Evolutionary conservation across 768 basidiomycete genomes (phyloP).

Genomic region (Macrolepiota dolichaula): DNA sequence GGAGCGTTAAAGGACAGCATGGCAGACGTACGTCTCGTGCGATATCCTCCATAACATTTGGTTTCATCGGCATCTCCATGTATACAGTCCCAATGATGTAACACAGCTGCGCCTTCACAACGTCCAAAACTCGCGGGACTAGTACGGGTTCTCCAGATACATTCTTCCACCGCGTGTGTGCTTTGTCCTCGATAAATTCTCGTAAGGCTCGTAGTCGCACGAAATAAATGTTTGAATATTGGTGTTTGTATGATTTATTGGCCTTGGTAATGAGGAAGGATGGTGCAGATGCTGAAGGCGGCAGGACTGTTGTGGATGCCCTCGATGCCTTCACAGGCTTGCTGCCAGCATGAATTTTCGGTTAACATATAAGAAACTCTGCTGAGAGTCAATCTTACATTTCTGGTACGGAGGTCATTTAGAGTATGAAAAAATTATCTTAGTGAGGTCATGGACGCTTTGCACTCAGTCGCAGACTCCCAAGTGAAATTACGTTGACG

Average conservation of each 20-base stretch:
- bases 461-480: too few species aligned
- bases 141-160: constrained; percentile 62
- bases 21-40: constrained; percentile 69
- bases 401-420: background rate
- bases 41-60: constrained; percentile 95
- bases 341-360: background rate
- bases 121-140: constrained; percentile 83
- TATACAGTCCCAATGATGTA: constrained; percentile 95
- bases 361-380: constrained; percentile 3
- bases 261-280: constrained; percentile 41
- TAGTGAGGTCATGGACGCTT: background rate
- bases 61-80: constrained; percentile 98
- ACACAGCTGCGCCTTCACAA: constrained; percentile 80
- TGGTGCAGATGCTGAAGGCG: constrained; percentile 31
- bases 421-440: background rate
- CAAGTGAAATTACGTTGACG: constrained; percentile 4
- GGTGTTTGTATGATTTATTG: constrained; percentile 50
- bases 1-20: background rate
- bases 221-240: constrained; percentile 59
- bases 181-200: constrained; percentile 36
- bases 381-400: constrained; percentile 17
- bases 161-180: constrained; percentile 36
- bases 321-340: background rate
- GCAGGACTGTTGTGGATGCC: constrained; percentile 34
- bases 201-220: constrained; percentile 41